Evolutionary conservation across 2,329 filamentous ascomycete genomes (phyloP), one percentile per base, ranked within the genome.

Genomic region (Endoconidiophora polonica): DNA sequence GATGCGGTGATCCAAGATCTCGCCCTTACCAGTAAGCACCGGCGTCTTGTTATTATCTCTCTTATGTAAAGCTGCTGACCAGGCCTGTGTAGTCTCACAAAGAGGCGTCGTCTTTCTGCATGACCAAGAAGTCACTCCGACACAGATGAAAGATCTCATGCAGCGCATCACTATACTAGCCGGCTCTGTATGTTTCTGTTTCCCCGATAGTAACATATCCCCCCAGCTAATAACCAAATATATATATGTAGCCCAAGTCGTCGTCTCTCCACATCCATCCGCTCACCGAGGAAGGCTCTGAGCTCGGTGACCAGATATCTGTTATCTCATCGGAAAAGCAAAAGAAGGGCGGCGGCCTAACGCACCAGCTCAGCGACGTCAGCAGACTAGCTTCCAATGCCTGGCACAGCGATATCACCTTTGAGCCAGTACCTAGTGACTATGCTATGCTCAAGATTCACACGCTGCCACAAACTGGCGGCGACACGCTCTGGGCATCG

Each of bases 31-130:
- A 71, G 74, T 77, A 61, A 51, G 62, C 55, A 5, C n/a, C 14
- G 14, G 12, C 7, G 6, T 5, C 49, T 47, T 16, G 22, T 12
- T 5, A 2, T 40, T 23, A 40, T 29, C 26, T 37, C 18, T 16
- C 22, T 33, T 2, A 1, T 48, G 24, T 1, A 12, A 46, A 9
- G 23, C 7, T 23, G 2, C 20, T 36, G 18, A 43, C 16, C 10
- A 7, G n/a, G 18, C 14, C 14, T 38, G 14, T 48, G n/a, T 44
- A 78, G 75, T 80, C 54, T 78, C 77, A 1, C 70, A 74, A 54
- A 68, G 78, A 12, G 76, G 76, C 1, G 77, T 81, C 2, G 76
- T 81, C 39, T 79, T 81, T 62, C 77, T 81, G 60, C 72, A 77
- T 12, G 66, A 69, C 7, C 78, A 82, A 54, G 65, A 76, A 54